Evolutionary conservation across 305 asterid species (phyloP), one percentile per base, ranked within the genome.

Genomic region (Euphrasia arctica): DNA sequence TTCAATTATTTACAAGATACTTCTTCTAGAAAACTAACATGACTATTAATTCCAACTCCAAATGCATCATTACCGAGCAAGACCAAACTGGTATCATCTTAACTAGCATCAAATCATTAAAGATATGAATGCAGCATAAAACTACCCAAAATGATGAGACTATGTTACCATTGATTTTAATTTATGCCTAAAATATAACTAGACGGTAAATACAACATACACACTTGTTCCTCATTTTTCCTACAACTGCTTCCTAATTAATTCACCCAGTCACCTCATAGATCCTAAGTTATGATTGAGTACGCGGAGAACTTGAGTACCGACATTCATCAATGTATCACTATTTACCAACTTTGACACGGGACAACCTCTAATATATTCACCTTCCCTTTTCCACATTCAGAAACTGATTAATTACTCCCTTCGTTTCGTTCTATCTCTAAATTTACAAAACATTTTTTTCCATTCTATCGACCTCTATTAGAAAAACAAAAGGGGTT

Each of bases 231-330:
- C 36, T 7, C 59, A 9, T 54, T 22, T 22, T 52, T 52, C 58
- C 58, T 54, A 25, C 13, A 22, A 27, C 39, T 54, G 59, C 15
- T 54, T n/a, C 59, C 59, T 25, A 32, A 54, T 54, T 25, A 32
- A 27, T 54, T 54, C 59, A 54, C 39, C 34, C 13, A 54, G 59
- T 25, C 59, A 11, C 14, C 59, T 25, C 13, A 54, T 4, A 4
- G 11, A 51, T 36, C 59, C 5, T 12, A 9, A 27, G 32, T 54
- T 54, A 14, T 3, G 39, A 54, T 54, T 1, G 60, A 54, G 12
- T 3, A 27, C 15, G 41, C 5, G 9, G 58, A 3, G 58, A 54
- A 54, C 31, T 15, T 25, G 5, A 52, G n/a, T 36, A 25, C 11
- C 27, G 15, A n/a, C 11, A 45, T 45, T 11, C 51, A 45, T 1